Conservation (phyloP, 192 early-diverging fungal species). For the Coemansia sp. region DNA sequence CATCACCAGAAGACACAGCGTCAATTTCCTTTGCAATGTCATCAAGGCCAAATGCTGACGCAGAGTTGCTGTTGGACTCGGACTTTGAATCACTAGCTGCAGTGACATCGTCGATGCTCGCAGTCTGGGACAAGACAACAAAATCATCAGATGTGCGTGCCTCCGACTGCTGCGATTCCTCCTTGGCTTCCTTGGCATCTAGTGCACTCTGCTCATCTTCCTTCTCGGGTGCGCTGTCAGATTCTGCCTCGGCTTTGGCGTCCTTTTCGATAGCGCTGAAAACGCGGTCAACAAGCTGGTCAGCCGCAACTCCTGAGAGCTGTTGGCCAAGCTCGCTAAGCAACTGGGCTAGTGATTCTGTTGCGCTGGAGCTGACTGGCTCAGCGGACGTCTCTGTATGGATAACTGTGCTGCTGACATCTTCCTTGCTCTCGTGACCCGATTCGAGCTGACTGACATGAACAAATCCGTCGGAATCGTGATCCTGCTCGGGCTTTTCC, state of each 20-base stretch:
- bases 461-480: slow-evolving; percentile 47
- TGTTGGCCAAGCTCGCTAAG: slow-evolving; percentile 4
- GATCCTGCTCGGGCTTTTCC: slow-evolving; percentile 6
- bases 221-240: neutral
- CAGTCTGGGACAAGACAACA: slow-evolving; percentile 29
- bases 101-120: slow-evolving; percentile 3
- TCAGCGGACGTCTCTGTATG: neutral
- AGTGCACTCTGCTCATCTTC: neutral
- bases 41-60: neutral
- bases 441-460: slow-evolving; percentile 40
- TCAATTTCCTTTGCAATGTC: slow-evolving; percentile 19
- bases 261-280: neutral
- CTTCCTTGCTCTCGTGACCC: slow-evolving; percentile 16
- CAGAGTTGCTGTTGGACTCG: neutral
- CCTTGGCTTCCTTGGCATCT: neutral
- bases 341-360: neutral
- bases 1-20: neutral
- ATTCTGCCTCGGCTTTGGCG: neutral
- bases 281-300: neutral
- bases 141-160: slow-evolving; percentile 17
- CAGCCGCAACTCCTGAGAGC: neutral
- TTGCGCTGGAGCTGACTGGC: neutral
- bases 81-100: neutral
- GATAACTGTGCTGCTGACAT: neutral
- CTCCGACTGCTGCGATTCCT: slow-evolving; percentile 9